These are phyloP conservation scores for Mucor velutinosus DNA, from an alignment of 371 early-diverging fungal species.

Conservation along the genomic window DNA sequence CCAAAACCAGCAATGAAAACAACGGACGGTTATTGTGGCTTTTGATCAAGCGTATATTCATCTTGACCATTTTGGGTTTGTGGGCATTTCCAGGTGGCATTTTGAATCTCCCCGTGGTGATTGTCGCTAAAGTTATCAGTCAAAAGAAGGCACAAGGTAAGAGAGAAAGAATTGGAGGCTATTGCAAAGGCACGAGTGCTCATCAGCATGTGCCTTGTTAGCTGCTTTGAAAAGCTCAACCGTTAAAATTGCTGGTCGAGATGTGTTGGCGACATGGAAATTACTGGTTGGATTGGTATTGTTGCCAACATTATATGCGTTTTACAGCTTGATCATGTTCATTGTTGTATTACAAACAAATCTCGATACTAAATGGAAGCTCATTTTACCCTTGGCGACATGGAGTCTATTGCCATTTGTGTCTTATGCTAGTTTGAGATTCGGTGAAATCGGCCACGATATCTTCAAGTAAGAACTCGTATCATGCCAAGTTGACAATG, in stretches of 20 bases:
- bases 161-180: conserved; percentile 7
- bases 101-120: conserved; percentile 76
- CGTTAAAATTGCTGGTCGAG: conserved; percentile 91
- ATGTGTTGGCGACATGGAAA: conserved; percentile 96
- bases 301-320: conserved; percentile 71
- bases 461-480: conserved; percentile 55
- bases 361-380: conserved; percentile 31
- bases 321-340: conserved; percentile 67
- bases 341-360: conserved; percentile 40
- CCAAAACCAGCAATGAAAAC: conserved; percentile 68
- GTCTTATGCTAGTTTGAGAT: conserved; percentile 79
- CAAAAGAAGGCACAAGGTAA: conserved; percentile 74
- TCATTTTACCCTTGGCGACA: conserved; percentile 45
- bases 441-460: conserved; percentile 86
- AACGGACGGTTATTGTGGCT: conserved; percentile 53
- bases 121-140: conserved; percentile 69
- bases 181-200: background rate
- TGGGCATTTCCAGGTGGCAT: conserved; percentile 79
- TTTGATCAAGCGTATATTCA: conserved; percentile 59
- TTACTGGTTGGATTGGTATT: conserved; percentile 76
- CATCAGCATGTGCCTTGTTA: background rate
- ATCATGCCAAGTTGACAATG: background rate
- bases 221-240: conserved; percentile 85
- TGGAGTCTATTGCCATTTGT: conserved; percentile 65
- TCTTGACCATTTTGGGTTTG: conserved; percentile 66